phyloP scores from a whole-genome alignment of 2,329 filamentous ascomycete genomes.

The Colletotrichum sansevieriae region DNA sequence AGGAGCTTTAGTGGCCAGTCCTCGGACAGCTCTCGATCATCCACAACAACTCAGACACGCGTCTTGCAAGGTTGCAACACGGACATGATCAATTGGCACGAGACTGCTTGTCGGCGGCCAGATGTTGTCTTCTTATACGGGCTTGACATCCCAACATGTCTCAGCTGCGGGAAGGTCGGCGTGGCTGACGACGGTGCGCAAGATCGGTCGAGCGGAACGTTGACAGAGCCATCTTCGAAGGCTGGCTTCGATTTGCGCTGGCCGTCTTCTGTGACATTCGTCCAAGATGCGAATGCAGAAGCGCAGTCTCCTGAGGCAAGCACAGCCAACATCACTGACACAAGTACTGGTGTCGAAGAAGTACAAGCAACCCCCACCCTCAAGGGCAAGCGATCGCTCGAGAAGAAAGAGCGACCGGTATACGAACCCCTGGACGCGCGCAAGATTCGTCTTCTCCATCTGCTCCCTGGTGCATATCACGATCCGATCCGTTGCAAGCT shows the following conservation, averaged over 20 bases:
- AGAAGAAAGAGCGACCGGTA: background rate
- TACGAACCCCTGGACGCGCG: conserved; percentile 15
- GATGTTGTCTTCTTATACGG: conserved; percentile 1
- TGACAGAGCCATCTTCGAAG: background rate
- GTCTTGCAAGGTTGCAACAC: background rate
- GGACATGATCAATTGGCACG: conserved; percentile 14
- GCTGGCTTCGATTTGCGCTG: conserved; percentile 4
- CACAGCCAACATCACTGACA: too few species aligned
- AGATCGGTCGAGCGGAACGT: rapidly evolving
- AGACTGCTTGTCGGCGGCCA: background rate
- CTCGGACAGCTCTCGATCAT: too few species aligned
- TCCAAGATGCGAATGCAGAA: background rate
- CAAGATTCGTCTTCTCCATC: background rate
- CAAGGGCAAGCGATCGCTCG: too few species aligned
- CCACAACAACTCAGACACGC: too few species aligned
- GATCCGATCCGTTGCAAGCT: conserved; percentile 3
- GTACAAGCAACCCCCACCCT: too few species aligned
- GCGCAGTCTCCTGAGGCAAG: too few species aligned
- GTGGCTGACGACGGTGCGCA: background rate
- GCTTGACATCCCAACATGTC: background rate
- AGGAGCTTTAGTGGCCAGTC: too few species aligned
- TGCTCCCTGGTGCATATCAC: background rate
- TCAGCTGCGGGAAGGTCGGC: background rate
- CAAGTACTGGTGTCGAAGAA: too few species aligned
- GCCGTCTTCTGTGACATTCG: conserved; percentile 10